phyloP scores from a whole-genome alignment of 2,329 filamentous ascomycete species.

The Fusarium foetens region DNA sequence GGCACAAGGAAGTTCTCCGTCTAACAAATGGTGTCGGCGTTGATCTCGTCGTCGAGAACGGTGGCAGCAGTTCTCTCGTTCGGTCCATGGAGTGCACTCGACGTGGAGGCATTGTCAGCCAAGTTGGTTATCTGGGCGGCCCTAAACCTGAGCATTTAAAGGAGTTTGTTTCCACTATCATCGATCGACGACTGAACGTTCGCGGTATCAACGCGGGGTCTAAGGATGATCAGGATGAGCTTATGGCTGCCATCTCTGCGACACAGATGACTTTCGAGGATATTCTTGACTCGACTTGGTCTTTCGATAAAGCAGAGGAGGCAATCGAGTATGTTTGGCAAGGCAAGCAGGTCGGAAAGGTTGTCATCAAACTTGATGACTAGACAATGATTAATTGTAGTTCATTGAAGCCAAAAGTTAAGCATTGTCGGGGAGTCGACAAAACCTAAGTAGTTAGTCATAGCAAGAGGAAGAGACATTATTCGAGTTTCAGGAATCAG shows the following conservation, averaged over 20 bases:
- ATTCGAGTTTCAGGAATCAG: not conserved
- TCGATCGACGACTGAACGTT: slow-evolving; percentile 51
- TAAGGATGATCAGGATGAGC: slow-evolving; percentile 53
- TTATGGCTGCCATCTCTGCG: slow-evolving; percentile 49
- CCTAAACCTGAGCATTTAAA: slow-evolving; percentile 44
- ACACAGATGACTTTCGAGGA: slow-evolving; percentile 51
- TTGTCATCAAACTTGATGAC: slow-evolving; percentile 44
- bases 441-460: not conserved
- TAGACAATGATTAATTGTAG: not conserved
- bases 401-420: not conserved
- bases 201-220: slow-evolving; percentile 55
- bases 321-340: slow-evolving; percentile 55
- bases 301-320: slow-evolving; percentile 54
- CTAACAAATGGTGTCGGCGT: slow-evolving; percentile 57
- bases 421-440: not conserved
- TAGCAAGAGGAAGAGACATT: not conserved
- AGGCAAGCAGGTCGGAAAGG: slow-evolving; percentile 56
- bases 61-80: slow-evolving; percentile 51
- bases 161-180: slow-evolving; percentile 50
- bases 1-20: slow-evolving; percentile 57
- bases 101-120: slow-evolving; percentile 55
- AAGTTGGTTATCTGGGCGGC: slow-evolving; percentile 55
- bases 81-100: slow-evolving; percentile 53
- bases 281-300: slow-evolving; percentile 51
- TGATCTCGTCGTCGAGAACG: slow-evolving; percentile 60